Percentiles rank a stretch among this genome's conserved stretches.
Conservation (phyloP, 2,329 filamentous ascomycete species). For the Harringtonia aguacate region DNA sequence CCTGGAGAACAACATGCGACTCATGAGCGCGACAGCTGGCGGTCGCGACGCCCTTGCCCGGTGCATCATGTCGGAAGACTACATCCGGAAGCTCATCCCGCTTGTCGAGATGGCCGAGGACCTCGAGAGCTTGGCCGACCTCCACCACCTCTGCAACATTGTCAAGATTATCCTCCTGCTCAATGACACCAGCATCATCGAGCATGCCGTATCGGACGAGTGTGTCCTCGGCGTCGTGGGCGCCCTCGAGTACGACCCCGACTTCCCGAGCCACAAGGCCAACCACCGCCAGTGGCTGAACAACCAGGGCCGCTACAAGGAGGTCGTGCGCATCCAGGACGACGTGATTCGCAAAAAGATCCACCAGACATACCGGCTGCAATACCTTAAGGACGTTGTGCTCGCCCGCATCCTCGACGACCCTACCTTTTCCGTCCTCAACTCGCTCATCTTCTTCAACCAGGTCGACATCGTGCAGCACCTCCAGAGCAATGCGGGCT, state of each 20-base stretch:
- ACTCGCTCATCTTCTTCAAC: conserved; percentile 97
- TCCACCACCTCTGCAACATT: conserved; percentile 92
- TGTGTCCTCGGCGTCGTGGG: conserved; percentile 88
- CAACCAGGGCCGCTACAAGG: conserved; percentile 84
- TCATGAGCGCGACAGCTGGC: conserved; percentile 59
- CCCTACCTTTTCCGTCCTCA: conserved; percentile 93
- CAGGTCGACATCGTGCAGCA: conserved; percentile 97
- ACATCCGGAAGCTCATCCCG: conserved; percentile 77
- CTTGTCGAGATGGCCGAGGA: conserved; percentile 85
- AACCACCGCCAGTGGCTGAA: conserved; percentile 91
- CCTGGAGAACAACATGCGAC: conserved; percentile 74
- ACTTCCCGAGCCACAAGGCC: conserved; percentile 94
- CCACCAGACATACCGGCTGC: conserved; percentile 87
- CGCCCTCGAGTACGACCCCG: conserved; percentile 93
- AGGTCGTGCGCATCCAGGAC: conserved; percentile 89
- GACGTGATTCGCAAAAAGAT: conserved; percentile 77
- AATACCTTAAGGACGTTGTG: conserved; percentile 98
- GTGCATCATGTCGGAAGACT: conserved; percentile 74
- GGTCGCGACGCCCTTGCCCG: conserved; percentile 83
- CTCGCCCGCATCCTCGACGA: conserved; percentile 93
- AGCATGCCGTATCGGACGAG: conserved; percentile 82
- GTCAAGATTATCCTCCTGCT: conserved; percentile 94
- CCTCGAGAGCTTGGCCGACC: conserved; percentile 72
- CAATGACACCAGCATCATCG: conserved; percentile 91
- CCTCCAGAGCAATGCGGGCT: conserved; percentile 69